A percentile compares a stretch with the other conserved stretches of the same genome.
phyloP scores from a whole-genome alignment of 805 yeast genomes.

The Metschnikowia aberdeeniae region DNA sequence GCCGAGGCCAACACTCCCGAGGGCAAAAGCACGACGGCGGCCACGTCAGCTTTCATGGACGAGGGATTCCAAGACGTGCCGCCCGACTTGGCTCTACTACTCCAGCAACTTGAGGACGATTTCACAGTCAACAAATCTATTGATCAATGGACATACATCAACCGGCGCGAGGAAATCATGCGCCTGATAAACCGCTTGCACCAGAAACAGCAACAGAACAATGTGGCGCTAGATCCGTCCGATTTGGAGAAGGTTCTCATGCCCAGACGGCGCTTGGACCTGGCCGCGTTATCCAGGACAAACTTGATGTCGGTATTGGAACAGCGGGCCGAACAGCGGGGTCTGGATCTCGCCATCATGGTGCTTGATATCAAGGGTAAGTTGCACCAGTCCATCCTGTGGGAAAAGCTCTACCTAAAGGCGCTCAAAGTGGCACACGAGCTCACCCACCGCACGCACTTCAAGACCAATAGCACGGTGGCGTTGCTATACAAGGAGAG shows the following conservation, averaged over 20 bases:
- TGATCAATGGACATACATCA: constrained; percentile 46
- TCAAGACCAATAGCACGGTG: constrained; percentile 80
- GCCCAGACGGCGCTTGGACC: constrained; percentile 46
- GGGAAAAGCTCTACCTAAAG: constrained; percentile 83
- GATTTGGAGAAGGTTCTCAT: constrained; percentile 57
- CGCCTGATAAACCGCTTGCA: constrained; percentile 32
- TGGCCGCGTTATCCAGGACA: constrained; percentile 35
- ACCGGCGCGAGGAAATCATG: constrained; percentile 43
- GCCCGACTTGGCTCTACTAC: constrained; percentile 41
- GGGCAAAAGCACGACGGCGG: constrained; percentile 8
- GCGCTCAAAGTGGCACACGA: constrained; percentile 88
- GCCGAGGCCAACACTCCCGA: constrained; percentile 4
- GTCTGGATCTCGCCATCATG: constrained; percentile 62
- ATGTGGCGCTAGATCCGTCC: constrained; percentile 25
- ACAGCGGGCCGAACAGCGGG: constrained; percentile 63
- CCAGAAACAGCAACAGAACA: constrained; percentile 25
- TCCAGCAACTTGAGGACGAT: constrained; percentile 41
- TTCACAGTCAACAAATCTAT: constrained; percentile 37
- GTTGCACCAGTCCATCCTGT: constrained; percentile 68
- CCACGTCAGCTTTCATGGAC: constrained; percentile 12
- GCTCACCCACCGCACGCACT: constrained; percentile 64
- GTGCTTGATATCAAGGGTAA: constrained; percentile 77
- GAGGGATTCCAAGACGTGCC: constrained; percentile 35
- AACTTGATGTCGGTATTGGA: constrained; percentile 69
- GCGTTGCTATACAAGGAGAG: constrained; percentile 76